Conservation (phyloP, 2,329 filamentous ascomycete genomes). For the Phoma sp. region DNA sequence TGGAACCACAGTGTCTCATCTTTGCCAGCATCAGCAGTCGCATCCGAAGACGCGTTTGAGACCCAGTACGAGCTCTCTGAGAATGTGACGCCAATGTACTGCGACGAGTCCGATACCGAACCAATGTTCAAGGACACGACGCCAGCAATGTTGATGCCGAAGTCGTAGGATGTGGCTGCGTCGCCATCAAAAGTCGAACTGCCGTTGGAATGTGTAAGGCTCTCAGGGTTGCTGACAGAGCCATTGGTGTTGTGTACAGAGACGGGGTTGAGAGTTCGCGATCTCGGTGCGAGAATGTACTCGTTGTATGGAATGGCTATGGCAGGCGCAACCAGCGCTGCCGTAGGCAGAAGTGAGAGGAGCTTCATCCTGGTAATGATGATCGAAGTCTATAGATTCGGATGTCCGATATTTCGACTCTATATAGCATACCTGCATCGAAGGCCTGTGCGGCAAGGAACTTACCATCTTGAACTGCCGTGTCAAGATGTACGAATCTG, state of each 20-base stretch:
- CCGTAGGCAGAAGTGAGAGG: background rate
- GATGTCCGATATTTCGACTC: background rate
- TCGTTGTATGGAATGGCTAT: slow-evolving; percentile 43
- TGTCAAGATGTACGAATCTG: background rate
- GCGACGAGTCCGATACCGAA: slow-evolving; percentile 39
- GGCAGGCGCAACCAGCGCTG: slow-evolving; percentile 5
- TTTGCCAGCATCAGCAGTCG: slow-evolving; percentile 55
- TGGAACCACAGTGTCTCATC: slow-evolving; percentile 60
- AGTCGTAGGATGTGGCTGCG: slow-evolving; percentile 53
- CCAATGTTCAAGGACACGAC: slow-evolving; percentile 49
- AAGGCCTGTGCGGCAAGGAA: background rate
- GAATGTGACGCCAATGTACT: slow-evolving; percentile 54
- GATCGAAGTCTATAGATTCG: background rate
- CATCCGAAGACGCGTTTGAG: slow-evolving; percentile 55
- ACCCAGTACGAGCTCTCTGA: slow-evolving; percentile 59
- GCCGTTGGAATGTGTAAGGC: slow-evolving; percentile 37
- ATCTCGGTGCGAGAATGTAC: slow-evolving; percentile 53
- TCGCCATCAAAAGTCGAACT: slow-evolving; percentile 45
- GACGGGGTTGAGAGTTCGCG: slow-evolving; percentile 37
- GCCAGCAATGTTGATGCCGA: slow-evolving; percentile 53
- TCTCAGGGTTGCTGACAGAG: slow-evolving; percentile 47
- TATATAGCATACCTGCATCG: slow-evolving; percentile 1
- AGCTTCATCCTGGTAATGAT: slow-evolving; percentile 2
- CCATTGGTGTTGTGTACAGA: slow-evolving; percentile 52
- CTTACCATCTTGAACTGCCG: slow-evolving; percentile 5